Evolutionary conservation across 371 early-diverging fungal species (phyloP), one percentile per base, ranked within the genome.

Genomic region (Entomophthora muscae): DNA sequence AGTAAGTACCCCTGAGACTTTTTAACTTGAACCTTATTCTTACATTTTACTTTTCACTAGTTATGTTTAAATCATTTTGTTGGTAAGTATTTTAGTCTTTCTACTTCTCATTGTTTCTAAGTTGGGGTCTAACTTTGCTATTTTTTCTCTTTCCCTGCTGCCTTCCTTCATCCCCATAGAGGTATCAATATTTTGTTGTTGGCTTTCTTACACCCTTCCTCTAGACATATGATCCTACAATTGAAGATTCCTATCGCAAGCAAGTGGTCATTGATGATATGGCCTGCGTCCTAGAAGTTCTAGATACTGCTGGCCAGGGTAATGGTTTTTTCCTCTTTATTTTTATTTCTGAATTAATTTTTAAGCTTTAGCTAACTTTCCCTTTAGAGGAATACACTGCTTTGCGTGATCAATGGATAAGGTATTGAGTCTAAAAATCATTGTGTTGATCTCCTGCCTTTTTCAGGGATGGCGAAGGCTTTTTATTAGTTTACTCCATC

Each of bases 251-350:
- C 24, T 93, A 93, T 71, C 80, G 90, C 57, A 91, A 91, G 72
- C 94, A 93, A 72, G 91, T 91, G n/a, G 91, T 91, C n/a, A 90
- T 95, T 70, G 94, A 95, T 75, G 92, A 91, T 61, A 84, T 87
- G 65, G 82, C 91, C 2, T 94, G 93, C 70, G 86, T 93, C 28
- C 76, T 95, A 42, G 96, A 95, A 72, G 90, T 95, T 30, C 77
- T 95, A 22, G 96, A 93, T 77, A 93, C 94, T 10, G 94, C 94
- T 42, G 96, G 93, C 2, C 93, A 95, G 75, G 86, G 83, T 73
- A 77, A 74, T 63, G n/a, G n/a, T n/a, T n/a, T 64, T 54, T 80
- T 27, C 70, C 83, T 31, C 80, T 81, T 65, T 78, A 83, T 26
- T 75, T 82, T 55, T 79, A 81, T 68, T n/a, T n/a, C n/a, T n/a